Evolutionary conservation across 768 basidiomycete genomes (phyloP), one percentile per base, ranked within the genome.

Genomic region (Pleurotus tuoliensis): DNA sequence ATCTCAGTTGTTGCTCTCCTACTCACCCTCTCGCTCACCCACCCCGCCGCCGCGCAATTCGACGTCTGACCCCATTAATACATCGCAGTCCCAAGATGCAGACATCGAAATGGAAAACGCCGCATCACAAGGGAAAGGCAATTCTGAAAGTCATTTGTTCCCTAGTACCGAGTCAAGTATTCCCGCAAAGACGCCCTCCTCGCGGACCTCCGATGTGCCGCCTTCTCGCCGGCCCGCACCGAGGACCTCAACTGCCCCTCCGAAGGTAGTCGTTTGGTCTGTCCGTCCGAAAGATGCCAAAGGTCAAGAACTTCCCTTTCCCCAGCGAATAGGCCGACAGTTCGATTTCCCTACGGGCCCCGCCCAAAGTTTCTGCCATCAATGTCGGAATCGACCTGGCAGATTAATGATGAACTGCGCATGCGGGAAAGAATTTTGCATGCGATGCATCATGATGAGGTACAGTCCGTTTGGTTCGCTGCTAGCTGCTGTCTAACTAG

Each of bases 401-500:
- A 34, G 39, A 9, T 48, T 59, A n/a, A 60, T 61, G 58, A 62
- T 62, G 61, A 11, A 11, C 13, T 68, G 67, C 43, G n/a, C 12
- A 15, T 63, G 61, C 57, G 58, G 62, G 44, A 63, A 57, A 56
- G 20, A 25, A 5, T 61, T 55, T 50, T 62, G 59, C 13, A 38
- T 41, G 2, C 57, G 58, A 7, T 68, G 67, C 55, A 40, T 64
- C 5, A 25, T 54, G 3, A 5, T 44, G 3, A 61, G 67, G 69
- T 67, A 59, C 7, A 60, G 43, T 5, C 20, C 38, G 12, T 22
- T 40, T 25, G 8, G 3, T 53, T 27, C 43, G 38, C n/a, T 20
- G 34, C 13, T 40, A 27, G 37, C 7, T 40, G 1, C 22, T 12
- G 18, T 41, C 47, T 30, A 13, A 15, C 53, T 13, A 24, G 41